These are phyloP conservation scores for Umbilicus rupestris DNA, from an alignment of 164 flowering plant species.

Conservation along the genomic window DNA sequence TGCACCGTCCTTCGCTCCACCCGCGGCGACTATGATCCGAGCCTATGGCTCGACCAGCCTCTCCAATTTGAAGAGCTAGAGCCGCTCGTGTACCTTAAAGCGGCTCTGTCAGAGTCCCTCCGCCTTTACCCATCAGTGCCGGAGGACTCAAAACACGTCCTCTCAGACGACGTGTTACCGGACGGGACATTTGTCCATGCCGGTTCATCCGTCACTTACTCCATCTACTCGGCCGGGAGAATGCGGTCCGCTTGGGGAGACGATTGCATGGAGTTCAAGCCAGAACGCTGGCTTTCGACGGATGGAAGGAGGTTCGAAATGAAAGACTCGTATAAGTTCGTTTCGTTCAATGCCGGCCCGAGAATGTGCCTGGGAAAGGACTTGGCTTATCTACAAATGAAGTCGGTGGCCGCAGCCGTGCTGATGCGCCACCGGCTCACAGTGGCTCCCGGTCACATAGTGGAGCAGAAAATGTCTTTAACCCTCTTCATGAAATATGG, in stretches of 20 bases:
- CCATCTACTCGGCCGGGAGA: conserved; percentile 54
- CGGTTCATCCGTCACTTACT: conserved; percentile 58
- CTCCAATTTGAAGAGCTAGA: conserved; percentile 47
- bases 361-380: conserved; percentile 83
- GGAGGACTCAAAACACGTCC: conserved; percentile 60
- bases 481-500: conserved; percentile 92
- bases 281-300: conserved; percentile 49
- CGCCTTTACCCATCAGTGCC: conserved; percentile 68
- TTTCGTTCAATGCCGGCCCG: conserved; percentile 87
- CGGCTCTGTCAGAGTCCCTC: conserved; percentile 57
- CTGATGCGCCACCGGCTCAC: conserved; percentile 65
- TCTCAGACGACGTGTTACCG: conserved; percentile 53
- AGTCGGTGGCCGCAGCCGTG: conserved; percentile 75
- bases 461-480: conserved; percentile 89
- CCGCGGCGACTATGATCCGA: conserved; percentile 41
- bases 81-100: conserved; percentile 47
- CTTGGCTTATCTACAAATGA: conserved; percentile 87
- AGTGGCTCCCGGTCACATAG: conserved; percentile 51
- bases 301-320: conserved; percentile 27
- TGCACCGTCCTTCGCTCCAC: conserved; percentile 41
- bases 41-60: conserved; percentile 39
- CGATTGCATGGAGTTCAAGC: conserved; percentile 51
- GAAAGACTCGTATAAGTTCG: conserved; percentile 44
- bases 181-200: conserved; percentile 70
- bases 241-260: conserved; percentile 58